Percentiles rank a stretch among this genome's conserved stretches.
Conservation (phyloP, 1,284 basidiomycete genomes). For the Pholiota adiposa region DNA sequence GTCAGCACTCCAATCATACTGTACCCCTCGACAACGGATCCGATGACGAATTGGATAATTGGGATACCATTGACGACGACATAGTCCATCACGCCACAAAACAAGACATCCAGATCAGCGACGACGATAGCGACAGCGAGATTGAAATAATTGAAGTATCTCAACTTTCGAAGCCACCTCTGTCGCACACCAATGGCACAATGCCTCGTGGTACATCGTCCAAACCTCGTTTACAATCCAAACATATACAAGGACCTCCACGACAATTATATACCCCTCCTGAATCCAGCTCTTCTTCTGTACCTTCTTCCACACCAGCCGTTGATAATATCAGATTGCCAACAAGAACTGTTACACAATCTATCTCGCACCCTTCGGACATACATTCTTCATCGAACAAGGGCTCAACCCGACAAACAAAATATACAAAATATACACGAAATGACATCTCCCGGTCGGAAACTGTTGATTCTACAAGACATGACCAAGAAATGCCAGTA, state of each 20-base stretch:
- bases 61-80: slow-evolving; percentile 38
- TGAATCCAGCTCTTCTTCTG: slow-evolving; percentile 39
- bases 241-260: background rate
- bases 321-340: slow-evolving; percentile 25
- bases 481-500: background rate
- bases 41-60: slow-evolving; percentile 48
- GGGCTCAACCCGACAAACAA: background rate
- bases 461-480: background rate
- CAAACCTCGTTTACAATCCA: background rate
- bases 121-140: slow-evolving; percentile 26
- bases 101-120: slow-evolving; percentile 13
- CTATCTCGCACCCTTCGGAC: background rate
- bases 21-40: slow-evolving; percentile 27
- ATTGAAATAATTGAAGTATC: slow-evolving; percentile 31
- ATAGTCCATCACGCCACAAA: slow-evolving; percentile 31
- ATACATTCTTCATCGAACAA: background rate
- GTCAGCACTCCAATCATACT: background rate
- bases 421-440: background rate
- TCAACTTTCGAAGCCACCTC: background rate
- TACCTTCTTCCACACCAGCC: slow-evolving; percentile 24
- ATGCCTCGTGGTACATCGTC: background rate
- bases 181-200: slow-evolving; percentile 24
- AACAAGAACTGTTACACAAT: slow-evolving; percentile 18
- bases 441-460: background rate
- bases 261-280: slow-evolving; percentile 45